A percentile compares a stretch with the other conserved stretches of the same genome.
Conservation (phyloP, 371 early-diverging fungal genomes). For the Mucor plumbeus region DNA sequence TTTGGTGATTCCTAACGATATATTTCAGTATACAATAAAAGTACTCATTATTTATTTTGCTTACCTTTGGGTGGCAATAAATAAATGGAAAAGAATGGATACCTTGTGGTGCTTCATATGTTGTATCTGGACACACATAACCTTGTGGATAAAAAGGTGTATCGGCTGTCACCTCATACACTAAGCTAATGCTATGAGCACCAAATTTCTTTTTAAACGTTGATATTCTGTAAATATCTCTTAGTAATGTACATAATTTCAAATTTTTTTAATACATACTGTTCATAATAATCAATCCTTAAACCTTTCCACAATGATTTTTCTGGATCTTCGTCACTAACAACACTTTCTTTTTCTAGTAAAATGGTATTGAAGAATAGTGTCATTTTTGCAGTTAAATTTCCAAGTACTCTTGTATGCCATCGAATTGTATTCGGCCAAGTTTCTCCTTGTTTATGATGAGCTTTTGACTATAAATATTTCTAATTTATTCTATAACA, state of each 20-base stretch:
- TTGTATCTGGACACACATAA: constrained; percentile 49
- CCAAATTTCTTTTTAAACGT: constrained; percentile 60
- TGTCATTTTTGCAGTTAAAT: constrained; percentile 66
- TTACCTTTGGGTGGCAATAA: constrained; percentile 67
- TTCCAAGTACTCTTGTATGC: constrained; percentile 58
- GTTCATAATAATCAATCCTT: constrained; percentile 59
- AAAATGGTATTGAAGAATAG: constrained; percentile 64
- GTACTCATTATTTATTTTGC: not conserved
- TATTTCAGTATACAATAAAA: not conserved
- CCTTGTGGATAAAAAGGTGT: constrained; percentile 62
- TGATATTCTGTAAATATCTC: constrained; percentile 43
- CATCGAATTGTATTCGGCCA: constrained; percentile 65
- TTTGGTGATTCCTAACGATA: constrained; percentile 54
- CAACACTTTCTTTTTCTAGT: constrained; percentile 56
- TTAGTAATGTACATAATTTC: not conserved
- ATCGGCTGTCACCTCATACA: constrained; percentile 59
- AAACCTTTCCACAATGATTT: constrained; percentile 62
- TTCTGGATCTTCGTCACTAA: constrained; percentile 58
- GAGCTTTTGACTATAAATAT: constrained; percentile 14
- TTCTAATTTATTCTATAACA: not conserved
- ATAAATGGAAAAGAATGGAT: constrained; percentile 73
- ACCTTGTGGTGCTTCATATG: constrained; percentile 68
- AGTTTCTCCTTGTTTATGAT: constrained; percentile 38
- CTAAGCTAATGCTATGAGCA: constrained; percentile 58
- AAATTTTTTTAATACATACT: constrained; percentile 40